Base-by-base conservation (phyloP, 129 eudicot species). In the Silybum marianum region DNA sequence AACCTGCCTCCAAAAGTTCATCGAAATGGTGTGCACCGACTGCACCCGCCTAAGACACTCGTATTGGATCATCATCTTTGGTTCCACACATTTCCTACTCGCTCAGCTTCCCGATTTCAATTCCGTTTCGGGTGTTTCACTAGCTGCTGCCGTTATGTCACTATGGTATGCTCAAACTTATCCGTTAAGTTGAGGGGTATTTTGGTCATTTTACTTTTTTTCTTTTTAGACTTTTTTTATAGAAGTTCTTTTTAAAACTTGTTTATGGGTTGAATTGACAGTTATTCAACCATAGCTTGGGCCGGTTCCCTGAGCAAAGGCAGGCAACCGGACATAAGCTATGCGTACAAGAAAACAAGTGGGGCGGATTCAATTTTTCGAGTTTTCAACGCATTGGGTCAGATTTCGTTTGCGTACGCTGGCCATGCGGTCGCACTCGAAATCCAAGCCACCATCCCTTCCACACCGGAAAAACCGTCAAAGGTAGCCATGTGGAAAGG, bases 281-380 rank as follows among this genome's bases (percentile, higher is more conserved):
- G 97, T 81, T 95, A 95, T 76, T 95, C 99, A 74, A 90, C 94
- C 1, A 95, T 95, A 85, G 99, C 99, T 10, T 95, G 97, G 97
- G 97, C 84, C 36, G 99, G 97, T 26, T 90, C 89, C 81, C 83
- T 95, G 80, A 85, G 84, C 68, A 81, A 78, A 46, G 99, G 99
- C 2, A 83, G 88, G 23, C 87, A 86, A 30, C 88, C 91, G 25
- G 82, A 90, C 10, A 97, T 92, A 81, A 90, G 89, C 92, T 95
- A 95, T 23, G 88, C 81, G 1, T 90, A 90, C 92, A 89, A 86
- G 84, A 86, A 81, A 25, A 90, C 93, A 7, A 90, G 97, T 23
- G 80, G 82, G 1, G 88, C 90, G 0, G 99, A 95, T 58, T 75
- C 77, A 7, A 72, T 88, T 75, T 92, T 95, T 36, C 84, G 97